Evolutionary conservation across 495 filamentous ascomycete genomes (phyloP), one percentile per base, ranked within the genome.

Genomic region (Massariosphaeria phaeospora): DNA sequence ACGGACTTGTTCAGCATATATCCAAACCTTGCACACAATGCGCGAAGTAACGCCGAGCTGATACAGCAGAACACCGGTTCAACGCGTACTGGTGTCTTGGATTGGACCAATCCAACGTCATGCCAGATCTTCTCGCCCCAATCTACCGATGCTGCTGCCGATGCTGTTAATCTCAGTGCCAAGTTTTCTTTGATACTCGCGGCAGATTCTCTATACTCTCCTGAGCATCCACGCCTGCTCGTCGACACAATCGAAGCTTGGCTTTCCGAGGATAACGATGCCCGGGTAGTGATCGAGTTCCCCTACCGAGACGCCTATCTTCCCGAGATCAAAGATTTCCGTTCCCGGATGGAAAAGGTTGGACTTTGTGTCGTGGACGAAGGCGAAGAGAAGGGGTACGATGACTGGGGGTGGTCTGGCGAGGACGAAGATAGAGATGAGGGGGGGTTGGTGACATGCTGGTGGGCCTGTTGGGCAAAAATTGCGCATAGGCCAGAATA

Each of bases 1-100:
- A 89, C 87, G 6, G 86, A 91, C 64, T 71, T 89, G 2, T 76
- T 82, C 0, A 76, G 73, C n/a, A 89, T 90, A 49, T 72, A 84
- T 4, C 75, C 76, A 0, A 91, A 91, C 55, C 76, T 91, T 5
- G 58, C 68, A 0, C 70, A 73, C 43, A 91, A 91, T 58, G 69
- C 79, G 6, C 67, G 70, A 3, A 55, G 73, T 15, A 91, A 89
- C 59, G 53, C 45, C 13, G 67, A 43, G 12, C n/a, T 49, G 1
- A 47, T 67, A 18, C 26, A 49, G 12, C 26, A 46, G 25, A 30
- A 49, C 8, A 52, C 41, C 21, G 67, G 65, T 5, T 50, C 39
- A 7, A 70, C 77, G 12, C 73, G 69, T 11, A 75, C 76, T 2
- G 78, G 72, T n/a, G 73, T 83, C 3, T 69, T 90, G 18, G 85